Evolutionary conservation across 2,329 filamentous ascomycete genomes (phyloP).

Genomic region (Calycina herbarum): DNA sequence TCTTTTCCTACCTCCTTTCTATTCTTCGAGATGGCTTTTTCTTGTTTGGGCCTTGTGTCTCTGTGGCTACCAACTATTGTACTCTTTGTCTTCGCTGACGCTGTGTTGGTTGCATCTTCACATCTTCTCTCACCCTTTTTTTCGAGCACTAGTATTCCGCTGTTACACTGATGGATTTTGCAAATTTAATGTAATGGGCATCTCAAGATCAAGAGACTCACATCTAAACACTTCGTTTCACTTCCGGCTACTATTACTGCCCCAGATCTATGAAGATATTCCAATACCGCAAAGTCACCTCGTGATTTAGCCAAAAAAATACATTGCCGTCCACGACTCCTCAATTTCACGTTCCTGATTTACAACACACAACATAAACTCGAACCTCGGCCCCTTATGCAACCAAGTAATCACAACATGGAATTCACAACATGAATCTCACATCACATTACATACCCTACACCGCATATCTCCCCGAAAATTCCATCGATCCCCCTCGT

Average conservation of each 20-base stretch:
- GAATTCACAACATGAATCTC: not conserved
- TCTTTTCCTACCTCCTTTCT: not conserved
- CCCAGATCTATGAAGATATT: too few species aligned
- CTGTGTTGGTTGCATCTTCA: too few species aligned
- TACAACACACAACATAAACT: not conserved
- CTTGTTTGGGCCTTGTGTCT: too few species aligned
- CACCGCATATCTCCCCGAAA: not conserved
- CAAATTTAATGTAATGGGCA: too few species aligned
- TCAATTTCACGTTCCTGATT: not conserved
- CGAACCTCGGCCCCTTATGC: not conserved
- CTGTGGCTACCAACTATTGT: too few species aligned
- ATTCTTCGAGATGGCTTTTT: not conserved
- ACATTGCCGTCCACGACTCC: not conserved
- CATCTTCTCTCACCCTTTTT: too few species aligned
- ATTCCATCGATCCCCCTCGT: not conserved
- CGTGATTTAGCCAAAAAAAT: not conserved
- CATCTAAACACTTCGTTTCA: too few species aligned
- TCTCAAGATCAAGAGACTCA: too few species aligned
- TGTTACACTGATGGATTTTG: too few species aligned
- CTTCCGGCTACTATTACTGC: too few species aligned
- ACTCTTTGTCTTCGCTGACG: too few species aligned
- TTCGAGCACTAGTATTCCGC: too few species aligned
- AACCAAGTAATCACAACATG: not conserved
- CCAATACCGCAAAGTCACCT: not conserved
- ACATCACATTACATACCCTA: not conserved